These are phyloP conservation scores for Wickerhamiella sergipiensis DNA, from an alignment of 805 yeast genomes.

Conservation along the genomic window DNA sequence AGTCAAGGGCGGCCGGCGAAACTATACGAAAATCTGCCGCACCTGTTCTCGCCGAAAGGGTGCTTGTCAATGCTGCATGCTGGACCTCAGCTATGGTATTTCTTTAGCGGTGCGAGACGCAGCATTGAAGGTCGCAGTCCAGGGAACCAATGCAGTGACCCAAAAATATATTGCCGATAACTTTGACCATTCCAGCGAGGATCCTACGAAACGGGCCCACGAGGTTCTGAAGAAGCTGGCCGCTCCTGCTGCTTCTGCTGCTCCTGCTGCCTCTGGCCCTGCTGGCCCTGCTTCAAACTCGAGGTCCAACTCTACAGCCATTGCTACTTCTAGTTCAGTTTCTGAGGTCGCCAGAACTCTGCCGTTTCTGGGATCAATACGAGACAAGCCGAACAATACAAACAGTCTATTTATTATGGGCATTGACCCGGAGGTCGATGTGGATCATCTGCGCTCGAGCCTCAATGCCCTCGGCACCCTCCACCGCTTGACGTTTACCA, in stretches of 20 bases:
- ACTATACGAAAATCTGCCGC: conserved; percentile 57
- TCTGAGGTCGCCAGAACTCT: conserved; percentile 19
- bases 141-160: conserved; percentile 40
- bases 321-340: background rate
- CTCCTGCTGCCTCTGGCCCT: background rate
- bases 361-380: conserved; percentile 48
- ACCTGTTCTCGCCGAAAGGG: conserved; percentile 69
- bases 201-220: conserved; percentile 30
- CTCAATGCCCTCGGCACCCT: conserved; percentile 37
- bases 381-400: conserved; percentile 29
- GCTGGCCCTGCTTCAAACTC: too few species aligned
- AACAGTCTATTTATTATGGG: conserved; percentile 64
- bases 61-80: conserved; percentile 80
- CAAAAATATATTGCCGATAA: conserved; percentile 44
- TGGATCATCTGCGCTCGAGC: conserved; percentile 18
- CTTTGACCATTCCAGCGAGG: conserved; percentile 20
- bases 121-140: conserved; percentile 43
- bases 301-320: too few species aligned
- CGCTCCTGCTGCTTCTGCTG: background rate
- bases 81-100: conserved; percentile 71
- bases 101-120: conserved; percentile 69
- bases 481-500: conserved; percentile 37
- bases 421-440: conserved; percentile 51
- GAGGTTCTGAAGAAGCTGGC: conserved; percentile 41
- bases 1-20: conserved; percentile 31